Base-by-base conservation (phyloP, 169 alveolate genomes). In the Cryptosporidium sp. region DNA sequence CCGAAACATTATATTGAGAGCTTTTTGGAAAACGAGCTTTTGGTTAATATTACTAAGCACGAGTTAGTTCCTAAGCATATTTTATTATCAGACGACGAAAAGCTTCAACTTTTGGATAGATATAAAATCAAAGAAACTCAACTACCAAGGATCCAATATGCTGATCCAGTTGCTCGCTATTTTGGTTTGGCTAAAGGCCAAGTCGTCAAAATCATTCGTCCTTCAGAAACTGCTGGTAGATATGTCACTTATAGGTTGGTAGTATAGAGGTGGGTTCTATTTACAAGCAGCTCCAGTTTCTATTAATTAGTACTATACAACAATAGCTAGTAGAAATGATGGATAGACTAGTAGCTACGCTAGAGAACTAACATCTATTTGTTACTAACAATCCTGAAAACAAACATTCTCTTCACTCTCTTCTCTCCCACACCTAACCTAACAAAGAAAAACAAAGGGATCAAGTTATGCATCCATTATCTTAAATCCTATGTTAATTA, bases 181-280 rank as follows among this genome's bases (percentile, higher is more conserved):
- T 94, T 94, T 53, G 99, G 99, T 8, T 95, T 98, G 23, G 91
- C 95, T 65, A 96, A 96, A 69, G 99, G 99, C 48, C 97, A 97
- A 94, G 97, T 98, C 60, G 98, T 98, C 84, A 98, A 98, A 93
- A 98, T 98, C 72, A 96, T 97, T 56, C 94, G 99, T 70, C 99
- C 98, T 26, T 94, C 98, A 65, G 99, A 98, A 91, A 97, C 99
- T n/a, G 99, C 99, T 3, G 99, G 99, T n/a, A 93, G 98, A 92
- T 98, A 98, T 92, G 98, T 97, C 73, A 98, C 99, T 21, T 98
- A 97, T 85, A 93, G 99, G 73, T 94, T 97, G 39, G 97, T 94
- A 29, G 95, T 95, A 65, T 95, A 84, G 68, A 39, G 31, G 6
- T 48, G n/a, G 23, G 56, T 48, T 16, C 4, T n/a, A 48, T 48